Percentiles rank a stretch among this genome's conserved stretches.
Conservation (phyloP, 2,329 filamentous ascomycete species). For the Clonostachys rhizophaga region DNA sequence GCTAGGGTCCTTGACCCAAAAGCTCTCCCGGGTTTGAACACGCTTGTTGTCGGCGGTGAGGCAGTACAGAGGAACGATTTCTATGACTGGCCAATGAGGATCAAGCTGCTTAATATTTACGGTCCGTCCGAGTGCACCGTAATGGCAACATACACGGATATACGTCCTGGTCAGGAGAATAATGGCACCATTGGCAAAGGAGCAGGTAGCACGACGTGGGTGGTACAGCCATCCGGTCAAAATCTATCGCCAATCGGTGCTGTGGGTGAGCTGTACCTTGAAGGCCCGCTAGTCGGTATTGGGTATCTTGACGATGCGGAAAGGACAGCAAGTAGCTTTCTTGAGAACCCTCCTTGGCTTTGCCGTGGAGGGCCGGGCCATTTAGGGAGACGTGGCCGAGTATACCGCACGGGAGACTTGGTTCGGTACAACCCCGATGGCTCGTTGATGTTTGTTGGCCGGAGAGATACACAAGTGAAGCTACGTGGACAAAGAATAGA, state of each 20-base stretch:
- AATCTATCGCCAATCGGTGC: constrained; percentile 9
- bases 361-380: not conserved
- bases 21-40: constrained; percentile 5
- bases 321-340: constrained; percentile 21
- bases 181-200: constrained; percentile 13
- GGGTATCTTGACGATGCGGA: constrained; percentile 38
- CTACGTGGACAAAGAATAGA: constrained; percentile 51
- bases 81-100: not conserved
- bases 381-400: constrained; percentile 2
- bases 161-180: not conserved
- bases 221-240: constrained; percentile 9
- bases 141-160: constrained; percentile 17
- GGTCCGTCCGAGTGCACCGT: constrained; percentile 36
- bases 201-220: constrained; percentile 9
- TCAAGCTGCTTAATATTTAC: constrained; percentile 33
- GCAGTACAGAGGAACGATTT: not conserved
- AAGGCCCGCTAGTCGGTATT: constrained; percentile 39
- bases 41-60: constrained; percentile 14
- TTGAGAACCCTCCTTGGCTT: constrained; percentile 13
- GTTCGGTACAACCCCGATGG: constrained; percentile 33
- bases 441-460: constrained; percentile 36
- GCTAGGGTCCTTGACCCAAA: constrained; percentile 1
- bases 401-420: constrained; percentile 43
- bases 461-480: constrained; percentile 54
- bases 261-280: constrained; percentile 26